These are phyloP conservation scores for Capsella bursapastoris DNA, from an alignment of 345 rosid species.

Conservation along the genomic window DNA sequence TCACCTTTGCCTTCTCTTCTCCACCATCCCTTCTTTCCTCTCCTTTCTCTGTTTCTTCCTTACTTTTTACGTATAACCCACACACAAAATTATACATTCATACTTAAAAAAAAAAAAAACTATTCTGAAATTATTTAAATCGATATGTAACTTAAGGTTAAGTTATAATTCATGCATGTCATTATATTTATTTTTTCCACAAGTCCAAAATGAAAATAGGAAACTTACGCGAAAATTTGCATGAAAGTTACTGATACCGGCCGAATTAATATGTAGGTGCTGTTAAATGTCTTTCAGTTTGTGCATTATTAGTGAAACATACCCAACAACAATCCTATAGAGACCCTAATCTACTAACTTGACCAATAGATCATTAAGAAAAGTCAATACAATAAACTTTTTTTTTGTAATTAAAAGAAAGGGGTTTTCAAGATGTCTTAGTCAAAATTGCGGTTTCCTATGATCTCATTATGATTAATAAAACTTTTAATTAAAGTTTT, in stretches of 20 bases:
- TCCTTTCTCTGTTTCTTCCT: background rate
- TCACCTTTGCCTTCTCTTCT: conserved; percentile 37
- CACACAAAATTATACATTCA: background rate
- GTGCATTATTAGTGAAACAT: background rate
- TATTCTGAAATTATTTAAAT: no score
- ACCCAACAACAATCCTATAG: background rate
- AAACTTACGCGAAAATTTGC: conserved; percentile 12
- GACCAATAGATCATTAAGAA: conserved; percentile 15
- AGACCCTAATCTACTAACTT: conserved; percentile 6
- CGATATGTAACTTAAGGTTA: background rate
- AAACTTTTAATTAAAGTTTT: background rate
- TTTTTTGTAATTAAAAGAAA: background rate
- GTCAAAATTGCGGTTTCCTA: background rate
- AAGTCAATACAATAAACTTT: background rate
- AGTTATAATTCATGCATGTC: conserved; percentile 3
- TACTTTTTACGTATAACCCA: background rate
- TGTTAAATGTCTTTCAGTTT: conserved; percentile 7
- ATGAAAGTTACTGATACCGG: conserved; percentile 18
- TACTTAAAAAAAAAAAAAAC: background rate
- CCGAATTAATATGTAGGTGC: background rate
- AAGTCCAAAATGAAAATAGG: background rate
- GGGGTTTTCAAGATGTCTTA: background rate
- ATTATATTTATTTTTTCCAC: background rate
- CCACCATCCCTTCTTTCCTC: conserved; percentile 9
- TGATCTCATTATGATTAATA: background rate